Evolutionary conservation across 495 filamentous ascomycete genomes (phyloP), one percentile per base, ranked within the genome.

Genomic region (Aspergillus ostianus): DNA sequence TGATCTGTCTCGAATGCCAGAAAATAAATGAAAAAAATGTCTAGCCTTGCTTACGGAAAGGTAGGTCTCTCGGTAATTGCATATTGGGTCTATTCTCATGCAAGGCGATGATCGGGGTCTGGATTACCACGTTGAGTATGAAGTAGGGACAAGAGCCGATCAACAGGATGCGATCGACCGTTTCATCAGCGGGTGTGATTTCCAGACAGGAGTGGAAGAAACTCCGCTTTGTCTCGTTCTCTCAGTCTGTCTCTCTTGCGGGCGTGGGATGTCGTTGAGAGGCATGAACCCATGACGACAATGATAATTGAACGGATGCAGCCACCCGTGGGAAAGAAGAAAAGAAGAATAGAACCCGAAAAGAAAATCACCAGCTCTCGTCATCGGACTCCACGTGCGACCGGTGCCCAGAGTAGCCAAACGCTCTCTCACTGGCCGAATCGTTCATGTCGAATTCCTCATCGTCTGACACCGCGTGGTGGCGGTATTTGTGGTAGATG

Each of bases 401-500:
- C 17, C 63, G 61, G 47, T 57, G 58, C 50, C 68, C 65, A 51
- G 63, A 69, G 54, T 47, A 62, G 48, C 67, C 70, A 58, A 32
- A 62, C 32, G 60, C 57, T 49, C 58, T 57, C 18, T 85, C 83
- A 52, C 78, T 79, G 51, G 77, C 77, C 48, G 77, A 83, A 26
- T 71, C 70, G 51, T 81, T 77, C 47, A 75, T 70, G 61, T 83
- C 81, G 58, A 72, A 85, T 23, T 84, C 81, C 57, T 87, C 84
- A 36, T 86, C 81, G 52, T 85, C 83, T 19, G 80, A 82, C 12
- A 64, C 59, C 6, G 57, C 75, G 51, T 70, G 71, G 13, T 65
- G 65, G 46, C 74, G 68, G 29, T 76, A 77, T 48, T 70, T 73
- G 26, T 71, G 67, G 64, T 82, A 82, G 26, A 78, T 72, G 55